phyloP scores from a whole-genome alignment of 495 filamentous ascomycete genomes.

The Aspergillus asperescens region DNA sequence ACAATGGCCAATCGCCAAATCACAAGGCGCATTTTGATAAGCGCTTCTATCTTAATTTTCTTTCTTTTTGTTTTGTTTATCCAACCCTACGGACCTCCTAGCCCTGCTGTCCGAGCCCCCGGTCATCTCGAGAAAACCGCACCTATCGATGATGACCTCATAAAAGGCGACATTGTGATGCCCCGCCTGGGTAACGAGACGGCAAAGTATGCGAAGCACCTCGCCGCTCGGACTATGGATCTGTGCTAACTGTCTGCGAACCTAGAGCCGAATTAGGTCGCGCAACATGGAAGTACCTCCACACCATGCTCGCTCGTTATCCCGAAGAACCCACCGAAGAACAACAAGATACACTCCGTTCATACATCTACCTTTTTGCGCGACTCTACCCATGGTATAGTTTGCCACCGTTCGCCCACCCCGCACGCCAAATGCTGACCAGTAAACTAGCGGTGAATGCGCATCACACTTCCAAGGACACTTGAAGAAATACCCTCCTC shows the following conservation, averaged over 20 bases:
- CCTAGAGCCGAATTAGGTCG: constrained; percentile 79
- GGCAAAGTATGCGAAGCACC: constrained; percentile 44
- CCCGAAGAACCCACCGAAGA: constrained; percentile 78
- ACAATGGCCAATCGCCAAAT: constrained; percentile 42
- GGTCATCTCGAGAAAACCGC: constrained; percentile 36
- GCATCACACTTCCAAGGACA: constrained; percentile 84
- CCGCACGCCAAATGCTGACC: constrained; percentile 6
- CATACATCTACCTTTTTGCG: constrained; percentile 85
- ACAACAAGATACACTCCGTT: constrained; percentile 75
- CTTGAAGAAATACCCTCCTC: constrained; percentile 79
- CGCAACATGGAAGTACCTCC: constrained; percentile 86
- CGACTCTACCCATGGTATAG: constrained; percentile 78
- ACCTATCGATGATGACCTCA: constrained; percentile 35
- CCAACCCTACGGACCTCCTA: constrained; percentile 37
- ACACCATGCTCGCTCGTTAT: constrained; percentile 93
- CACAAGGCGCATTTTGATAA: constrained; percentile 36
- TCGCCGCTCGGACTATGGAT: background rate
- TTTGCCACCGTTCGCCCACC: background rate
- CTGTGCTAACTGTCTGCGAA: background rate
- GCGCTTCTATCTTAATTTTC: constrained; percentile 30
- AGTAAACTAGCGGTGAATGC: constrained; percentile 71
- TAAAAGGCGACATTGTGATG: constrained; percentile 78
- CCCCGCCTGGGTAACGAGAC: constrained; percentile 91
- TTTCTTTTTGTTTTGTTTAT: constrained; percentile 41
- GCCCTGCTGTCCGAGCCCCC: constrained; percentile 40